phyloP scores from a whole-genome alignment of 2,329 filamentous ascomycete genomes.

The Paracamarosporium sp. region DNA sequence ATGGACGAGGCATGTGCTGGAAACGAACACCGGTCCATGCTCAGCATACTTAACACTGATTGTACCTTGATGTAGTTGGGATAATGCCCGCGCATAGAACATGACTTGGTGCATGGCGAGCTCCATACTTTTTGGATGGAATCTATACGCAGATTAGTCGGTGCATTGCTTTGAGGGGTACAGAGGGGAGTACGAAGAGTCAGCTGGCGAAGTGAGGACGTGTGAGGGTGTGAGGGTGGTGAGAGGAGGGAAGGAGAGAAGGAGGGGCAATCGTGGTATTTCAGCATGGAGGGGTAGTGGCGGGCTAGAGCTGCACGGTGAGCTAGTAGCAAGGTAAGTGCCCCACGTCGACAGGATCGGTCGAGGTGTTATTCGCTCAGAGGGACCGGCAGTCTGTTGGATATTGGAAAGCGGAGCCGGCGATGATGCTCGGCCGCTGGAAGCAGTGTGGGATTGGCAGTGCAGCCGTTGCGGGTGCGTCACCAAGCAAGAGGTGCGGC shows the following conservation, averaged over 20 bases:
- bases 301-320: background rate
- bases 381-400: no score
- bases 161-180: conserved; percentile 9
- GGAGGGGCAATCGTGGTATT: conserved; percentile 3
- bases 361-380: background rate
- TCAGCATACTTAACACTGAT: conserved; percentile 47
- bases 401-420: background rate
- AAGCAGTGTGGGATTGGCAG: background rate
- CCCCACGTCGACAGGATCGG: background rate
- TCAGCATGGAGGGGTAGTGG: background rate
- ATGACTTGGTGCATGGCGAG: conserved; percentile 35
- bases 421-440: background rate
- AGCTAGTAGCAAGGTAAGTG: background rate
- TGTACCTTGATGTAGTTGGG: conserved; percentile 45
- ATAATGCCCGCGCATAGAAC: conserved; percentile 43
- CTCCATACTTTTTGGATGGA: conserved; percentile 35
- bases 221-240: background rate
- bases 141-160: conserved; percentile 28
- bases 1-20: conserved; percentile 13
- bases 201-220: conserved; percentile 15
- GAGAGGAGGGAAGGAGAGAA: background rate
- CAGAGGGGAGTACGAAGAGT: conserved; percentile 25
- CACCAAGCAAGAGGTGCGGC: no score
- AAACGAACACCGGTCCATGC: conserved; percentile 53
- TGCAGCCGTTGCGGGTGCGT: background rate